phyloP scores from a whole-genome alignment of 495 filamentous ascomycete species.

The Mytilinidion resinicola region DNA sequence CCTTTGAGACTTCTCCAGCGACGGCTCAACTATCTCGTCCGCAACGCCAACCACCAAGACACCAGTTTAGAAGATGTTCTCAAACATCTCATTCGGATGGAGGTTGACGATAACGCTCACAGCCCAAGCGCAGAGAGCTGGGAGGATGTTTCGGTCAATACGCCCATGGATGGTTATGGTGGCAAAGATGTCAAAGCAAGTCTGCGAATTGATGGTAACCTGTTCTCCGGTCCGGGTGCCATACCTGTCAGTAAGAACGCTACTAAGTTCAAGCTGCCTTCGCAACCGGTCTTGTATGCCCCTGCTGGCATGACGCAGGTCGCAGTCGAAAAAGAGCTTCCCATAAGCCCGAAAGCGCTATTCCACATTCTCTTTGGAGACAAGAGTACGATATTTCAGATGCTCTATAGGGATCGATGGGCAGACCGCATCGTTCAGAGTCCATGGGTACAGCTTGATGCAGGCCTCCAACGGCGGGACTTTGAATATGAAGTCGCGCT shows the following conservation, averaged over 20 bases:
- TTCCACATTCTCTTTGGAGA: constrained; percentile 97
- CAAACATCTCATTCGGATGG: constrained; percentile 60
- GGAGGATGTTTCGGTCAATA: constrained; percentile 72
- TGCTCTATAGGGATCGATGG: constrained; percentile 77
- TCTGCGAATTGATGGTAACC: constrained; percentile 57
- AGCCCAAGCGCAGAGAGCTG: constrained; percentile 82
- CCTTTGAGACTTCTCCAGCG: constrained; percentile 74
- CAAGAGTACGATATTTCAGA: constrained; percentile 87
- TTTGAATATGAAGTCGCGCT: constrained; percentile 56
- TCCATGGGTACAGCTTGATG: constrained; percentile 68
- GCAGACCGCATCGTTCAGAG: constrained; percentile 68
- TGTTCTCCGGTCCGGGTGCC: constrained; percentile 35
- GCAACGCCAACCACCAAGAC: constrained; percentile 52
- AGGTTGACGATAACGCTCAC: constrained; percentile 53
- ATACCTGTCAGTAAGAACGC: constrained; percentile 45
- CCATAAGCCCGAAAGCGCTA: constrained; percentile 83
- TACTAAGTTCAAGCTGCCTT: constrained; percentile 77
- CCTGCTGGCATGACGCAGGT: constrained; percentile 71
- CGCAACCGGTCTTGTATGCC: constrained; percentile 72
- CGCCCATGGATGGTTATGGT: constrained; percentile 49
- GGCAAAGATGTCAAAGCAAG: constrained; percentile 52
- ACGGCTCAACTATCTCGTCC: constrained; percentile 75
- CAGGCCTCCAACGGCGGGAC: constrained; percentile 62
- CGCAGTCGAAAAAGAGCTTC: constrained; percentile 67
- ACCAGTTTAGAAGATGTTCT: constrained; percentile 58